These are phyloP conservation scores for Macrolepiota albuminosa DNA, from an alignment of 768 basidiomycete genomes.

Conservation along the genomic window DNA sequence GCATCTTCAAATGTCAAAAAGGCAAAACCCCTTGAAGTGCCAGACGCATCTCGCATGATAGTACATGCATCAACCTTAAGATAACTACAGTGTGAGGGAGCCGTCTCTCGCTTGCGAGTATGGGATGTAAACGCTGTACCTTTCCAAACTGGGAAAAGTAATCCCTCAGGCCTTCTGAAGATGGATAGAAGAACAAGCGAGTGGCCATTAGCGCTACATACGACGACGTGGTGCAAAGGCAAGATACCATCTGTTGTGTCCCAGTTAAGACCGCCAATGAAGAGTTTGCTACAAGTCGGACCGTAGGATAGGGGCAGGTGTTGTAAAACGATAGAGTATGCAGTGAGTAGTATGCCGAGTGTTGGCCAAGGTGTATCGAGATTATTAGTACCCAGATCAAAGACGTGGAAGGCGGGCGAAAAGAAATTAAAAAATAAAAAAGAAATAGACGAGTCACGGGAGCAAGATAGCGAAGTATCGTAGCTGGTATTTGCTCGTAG, in stretches of 20 bases:
- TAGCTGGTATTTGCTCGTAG: constrained; percentile 24
- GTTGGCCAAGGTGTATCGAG: constrained; percentile 18
- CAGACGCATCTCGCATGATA: constrained; percentile 77
- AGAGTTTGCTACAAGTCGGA: constrained; percentile 68
- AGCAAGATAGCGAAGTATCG: constrained; percentile 29
- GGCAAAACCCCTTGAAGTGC: constrained; percentile 79
- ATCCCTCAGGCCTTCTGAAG: constrained; percentile 52
- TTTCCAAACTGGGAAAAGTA: constrained; percentile 82
- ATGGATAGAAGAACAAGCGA: constrained; percentile 18
- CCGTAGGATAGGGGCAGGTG: constrained; percentile 19
- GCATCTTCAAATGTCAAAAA: constrained; percentile 79
- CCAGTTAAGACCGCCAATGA: constrained; percentile 89
- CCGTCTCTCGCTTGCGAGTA: not conserved
- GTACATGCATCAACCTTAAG: constrained; percentile 71
- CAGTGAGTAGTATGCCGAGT: constrained; percentile 21
- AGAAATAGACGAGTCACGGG: constrained; percentile 13
- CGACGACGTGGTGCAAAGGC: constrained; percentile 23
- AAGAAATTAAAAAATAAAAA: constrained; percentile 13
- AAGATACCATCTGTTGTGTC: constrained; percentile 84
- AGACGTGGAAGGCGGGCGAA: constrained; percentile 13
- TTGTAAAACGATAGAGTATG: constrained; percentile 22
- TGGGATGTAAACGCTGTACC: constrained; percentile 30
- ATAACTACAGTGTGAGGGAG: constrained; percentile 13
- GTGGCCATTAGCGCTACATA: constrained; percentile 33
- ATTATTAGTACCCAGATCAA: constrained; percentile 22